Conservation (phyloP, 1,284 basidiomycete species). For the Trametes hirsuta region DNA sequence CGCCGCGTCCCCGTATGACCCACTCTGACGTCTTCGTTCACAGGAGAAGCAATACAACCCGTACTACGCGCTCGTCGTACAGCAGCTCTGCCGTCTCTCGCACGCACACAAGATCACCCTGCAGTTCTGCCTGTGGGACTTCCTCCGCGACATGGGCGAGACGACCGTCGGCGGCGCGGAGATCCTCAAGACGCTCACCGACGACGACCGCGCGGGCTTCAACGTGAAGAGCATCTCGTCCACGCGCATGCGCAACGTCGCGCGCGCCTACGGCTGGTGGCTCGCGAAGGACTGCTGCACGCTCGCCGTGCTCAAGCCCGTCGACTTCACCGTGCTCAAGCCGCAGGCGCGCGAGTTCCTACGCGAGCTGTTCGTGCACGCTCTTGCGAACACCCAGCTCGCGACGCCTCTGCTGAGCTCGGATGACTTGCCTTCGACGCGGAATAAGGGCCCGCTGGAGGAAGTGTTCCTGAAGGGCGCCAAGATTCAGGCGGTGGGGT, state of each 20-base stretch:
- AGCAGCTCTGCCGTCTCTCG: conserved; percentile 73
- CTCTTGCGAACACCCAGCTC: conserved; percentile 76
- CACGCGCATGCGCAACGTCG: conserved; percentile 64
- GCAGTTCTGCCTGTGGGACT: conserved; percentile 98
- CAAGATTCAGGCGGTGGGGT: conserved; percentile 59
- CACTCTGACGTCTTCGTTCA: not conserved
- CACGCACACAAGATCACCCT: conserved; percentile 91
- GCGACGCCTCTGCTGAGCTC: conserved; percentile 58
- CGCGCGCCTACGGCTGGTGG: conserved; percentile 84
- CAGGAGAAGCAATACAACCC: conserved; percentile 95
- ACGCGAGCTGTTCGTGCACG: conserved; percentile 63
- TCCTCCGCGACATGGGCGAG: conserved; percentile 91
- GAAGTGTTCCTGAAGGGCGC: conserved; percentile 74
- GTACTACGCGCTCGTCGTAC: conserved; percentile 89
- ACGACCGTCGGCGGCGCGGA: conserved; percentile 80
- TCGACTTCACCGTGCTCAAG: conserved; percentile 82
- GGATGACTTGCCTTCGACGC: conserved; percentile 43
- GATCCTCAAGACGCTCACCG: conserved; percentile 66
- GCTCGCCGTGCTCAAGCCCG: conserved; percentile 85
- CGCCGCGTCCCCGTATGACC: not conserved
- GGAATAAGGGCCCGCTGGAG: conserved; percentile 67
- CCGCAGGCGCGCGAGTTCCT: conserved; percentile 69
- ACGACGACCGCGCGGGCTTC: conserved; percentile 48
- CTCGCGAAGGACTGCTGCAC: conserved; percentile 75
- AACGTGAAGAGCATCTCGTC: conserved; percentile 61